Conservation (phyloP, 768 basidiomycete genomes). For the Solioccasus polychromus region DNA sequence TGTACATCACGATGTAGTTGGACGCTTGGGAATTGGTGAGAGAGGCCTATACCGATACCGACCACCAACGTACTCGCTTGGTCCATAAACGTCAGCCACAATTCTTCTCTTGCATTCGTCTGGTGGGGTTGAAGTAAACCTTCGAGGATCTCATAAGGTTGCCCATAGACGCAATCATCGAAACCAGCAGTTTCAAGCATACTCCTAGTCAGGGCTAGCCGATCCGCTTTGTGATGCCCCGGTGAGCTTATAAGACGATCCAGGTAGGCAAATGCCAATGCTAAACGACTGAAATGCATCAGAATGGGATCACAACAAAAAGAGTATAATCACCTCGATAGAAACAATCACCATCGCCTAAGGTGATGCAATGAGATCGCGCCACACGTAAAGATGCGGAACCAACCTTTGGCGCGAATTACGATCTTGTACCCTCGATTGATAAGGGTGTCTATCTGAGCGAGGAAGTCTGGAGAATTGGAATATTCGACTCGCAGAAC, state of each 20-base stretch:
- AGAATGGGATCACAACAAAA: conserved; percentile 4
- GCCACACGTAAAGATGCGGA: conserved; percentile 12
- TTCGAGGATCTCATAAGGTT: conserved; percentile 68
- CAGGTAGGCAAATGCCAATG: conserved; percentile 79
- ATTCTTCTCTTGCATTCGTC: conserved; percentile 30
- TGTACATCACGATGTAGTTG: conserved; percentile 73
- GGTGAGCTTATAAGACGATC: conserved; percentile 57
- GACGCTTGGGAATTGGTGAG: conserved; percentile 41
- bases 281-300: conserved; percentile 39
- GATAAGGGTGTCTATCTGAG: conserved; percentile 73
- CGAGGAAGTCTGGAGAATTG: conserved; percentile 55
- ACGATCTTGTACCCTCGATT: conserved; percentile 61
- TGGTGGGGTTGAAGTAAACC: conserved; percentile 43
- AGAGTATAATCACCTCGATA: conserved; percentile 65
- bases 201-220: conserved; percentile 47
- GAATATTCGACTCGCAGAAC: conserved; percentile 64
- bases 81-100: conserved; percentile 46
- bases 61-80: conserved; percentile 40
- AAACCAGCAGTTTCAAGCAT: conserved; percentile 60
- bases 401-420: conserved; percentile 66
- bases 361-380: not conserved
- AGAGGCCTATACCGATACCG: not conserved
- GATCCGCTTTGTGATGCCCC: conserved; percentile 47
- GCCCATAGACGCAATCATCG: conserved; percentile 65
- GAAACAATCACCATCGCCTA: conserved; percentile 90